phyloP scores from a whole-genome alignment of 179 eudicot species.

The Heliamphora pulchella region DNA sequence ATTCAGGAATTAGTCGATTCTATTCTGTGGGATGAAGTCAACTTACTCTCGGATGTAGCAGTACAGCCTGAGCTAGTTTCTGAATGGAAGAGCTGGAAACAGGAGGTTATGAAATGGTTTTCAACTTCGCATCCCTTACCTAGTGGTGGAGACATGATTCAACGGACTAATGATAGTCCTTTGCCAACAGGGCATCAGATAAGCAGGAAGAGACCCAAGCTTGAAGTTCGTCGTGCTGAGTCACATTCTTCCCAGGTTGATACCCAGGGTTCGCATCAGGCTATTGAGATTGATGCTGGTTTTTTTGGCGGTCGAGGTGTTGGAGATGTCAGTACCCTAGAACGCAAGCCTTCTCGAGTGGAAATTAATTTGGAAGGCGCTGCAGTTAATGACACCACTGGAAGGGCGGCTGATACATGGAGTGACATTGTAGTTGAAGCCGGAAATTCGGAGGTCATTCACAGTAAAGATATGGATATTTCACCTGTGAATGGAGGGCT shows the following conservation, averaged over 20 bases:
- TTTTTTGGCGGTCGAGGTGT: conserved; percentile 40
- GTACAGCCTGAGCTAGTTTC: conserved; percentile 46
- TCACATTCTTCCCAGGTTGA: conserved; percentile 43
- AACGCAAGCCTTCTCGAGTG: conserved; percentile 19
- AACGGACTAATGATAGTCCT: conserved; percentile 31
- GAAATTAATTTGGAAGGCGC: conserved; percentile 26
- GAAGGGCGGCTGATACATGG: conserved; percentile 35
- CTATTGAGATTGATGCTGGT: conserved; percentile 45
- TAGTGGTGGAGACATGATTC: conserved; percentile 30
- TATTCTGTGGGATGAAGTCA: conserved; percentile 67
- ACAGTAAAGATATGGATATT: conserved; percentile 24
- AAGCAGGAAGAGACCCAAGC: conserved; percentile 88
- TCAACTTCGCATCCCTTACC: conserved; percentile 44
- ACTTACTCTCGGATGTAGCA: conserved; percentile 37
- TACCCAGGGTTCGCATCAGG: conserved; percentile 28
- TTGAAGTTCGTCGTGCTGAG: conserved; percentile 98
- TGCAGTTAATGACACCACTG: conserved; percentile 22
- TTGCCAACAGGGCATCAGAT: conserved; percentile 36
- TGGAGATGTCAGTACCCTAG: conserved; percentile 23
- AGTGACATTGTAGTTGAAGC: conserved; percentile 48
- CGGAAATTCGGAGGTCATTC: conserved; percentile 31
- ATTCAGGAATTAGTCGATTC: conserved; percentile 75
- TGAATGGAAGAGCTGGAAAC: conserved; percentile 80
- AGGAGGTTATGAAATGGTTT: conserved; percentile 67
- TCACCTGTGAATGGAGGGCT: conserved; percentile 30